Conservation (phyloP, 2,329 filamentous ascomycete genomes). For the Neospermospora avenae region DNA sequence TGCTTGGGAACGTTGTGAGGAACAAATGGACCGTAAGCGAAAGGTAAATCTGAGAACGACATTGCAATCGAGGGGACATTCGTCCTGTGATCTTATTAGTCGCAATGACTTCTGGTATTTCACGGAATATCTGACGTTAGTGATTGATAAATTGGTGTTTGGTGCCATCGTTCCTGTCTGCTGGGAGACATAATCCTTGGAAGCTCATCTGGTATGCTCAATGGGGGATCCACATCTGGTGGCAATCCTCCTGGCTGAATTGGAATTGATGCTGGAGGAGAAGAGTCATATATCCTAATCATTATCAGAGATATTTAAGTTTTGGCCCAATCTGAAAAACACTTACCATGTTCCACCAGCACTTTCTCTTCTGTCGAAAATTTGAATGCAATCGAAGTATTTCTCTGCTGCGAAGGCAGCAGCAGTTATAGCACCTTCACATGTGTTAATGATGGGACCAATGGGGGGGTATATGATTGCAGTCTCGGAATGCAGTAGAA, state of each 20-base stretch:
- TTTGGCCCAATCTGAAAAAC: too few relatives aligned
- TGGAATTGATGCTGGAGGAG: slow-evolving; percentile 36
- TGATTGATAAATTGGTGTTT: slow-evolving; percentile 50
- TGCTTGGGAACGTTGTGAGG: slow-evolving; percentile 53
- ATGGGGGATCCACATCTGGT: slow-evolving; percentile 43
- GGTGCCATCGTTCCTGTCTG: slow-evolving; percentile 43
- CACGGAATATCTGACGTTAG: slow-evolving; percentile 43
- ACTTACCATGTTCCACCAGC: slow-evolving; percentile 55
- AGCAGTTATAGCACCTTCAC: slow-evolving; percentile 45
- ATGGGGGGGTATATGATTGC: neutral
- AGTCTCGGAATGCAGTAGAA: neutral
- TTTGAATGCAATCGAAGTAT: slow-evolving; percentile 53
- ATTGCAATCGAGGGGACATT: slow-evolving; percentile 56
- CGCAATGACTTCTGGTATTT: neutral
- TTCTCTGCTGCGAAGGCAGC: slow-evolving; percentile 53
- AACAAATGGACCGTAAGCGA: slow-evolving; percentile 54
- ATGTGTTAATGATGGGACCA: neutral
- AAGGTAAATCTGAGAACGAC: slow-evolving; percentile 51
- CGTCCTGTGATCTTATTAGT: slow-evolving; percentile 37
- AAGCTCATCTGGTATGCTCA: slow-evolving; percentile 43
- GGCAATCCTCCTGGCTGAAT: slow-evolving; percentile 44
- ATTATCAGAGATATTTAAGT: slow-evolving; percentile 43
- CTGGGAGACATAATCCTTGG: slow-evolving; percentile 41
- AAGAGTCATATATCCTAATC: slow-evolving; percentile 50
- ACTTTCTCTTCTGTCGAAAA: slow-evolving; percentile 57